Base-by-base conservation (phyloP, 2,329 filamentous ascomycete genomes). In the Paracoccidioides lutzii region DNA sequence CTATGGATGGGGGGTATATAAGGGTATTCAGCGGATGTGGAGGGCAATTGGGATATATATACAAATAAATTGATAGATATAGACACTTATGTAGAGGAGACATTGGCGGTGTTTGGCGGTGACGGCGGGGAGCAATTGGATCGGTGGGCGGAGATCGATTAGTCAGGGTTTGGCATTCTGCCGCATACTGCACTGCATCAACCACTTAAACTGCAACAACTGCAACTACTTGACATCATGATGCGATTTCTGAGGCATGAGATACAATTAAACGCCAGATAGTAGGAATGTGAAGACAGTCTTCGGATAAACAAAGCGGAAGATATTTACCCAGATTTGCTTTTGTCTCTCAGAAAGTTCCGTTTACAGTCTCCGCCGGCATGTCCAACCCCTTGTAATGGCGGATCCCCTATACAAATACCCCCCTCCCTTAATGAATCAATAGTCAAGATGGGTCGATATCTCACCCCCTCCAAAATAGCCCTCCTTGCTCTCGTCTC, bases 381-480 rank as follows among this genome's bases (percentile, higher is more conserved):
- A 52, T 52, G 49, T 32, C 15, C 22, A 32, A 41, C 22, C 49
- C 28, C 49, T 10, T 7, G 14, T 32, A 28, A 41, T 52, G 10
- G 22, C 33, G n/a, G 2, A 33, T 40, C 32, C 49, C 22, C 22
- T 41, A 41, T 52, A 28, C 49, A 40, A 14, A 30, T 42, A 52
- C 49, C 12, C 5, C 22, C 1, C 22, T 2, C 22, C 22, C 22
- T 22, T 22, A 22, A 32, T 32, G 9, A 53, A 53, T 45, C 37
- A 49, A n/a, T 65, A 59, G 61, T 53, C 57, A 66, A 58, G 53
- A 94, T 91, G 85, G 80, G 85, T 64, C 85, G 87, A 56, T 95
- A 86, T 69, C 78, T 97, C 48, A 95, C 88, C n/a, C 88, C 91
- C 10, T 84, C 88, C 62, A 95, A 93, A 68, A 81, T 97, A 62